phyloP scores from a whole-genome alignment of 2,329 filamentous ascomycete species.

The Cordyceps fumosorosea region DNA sequence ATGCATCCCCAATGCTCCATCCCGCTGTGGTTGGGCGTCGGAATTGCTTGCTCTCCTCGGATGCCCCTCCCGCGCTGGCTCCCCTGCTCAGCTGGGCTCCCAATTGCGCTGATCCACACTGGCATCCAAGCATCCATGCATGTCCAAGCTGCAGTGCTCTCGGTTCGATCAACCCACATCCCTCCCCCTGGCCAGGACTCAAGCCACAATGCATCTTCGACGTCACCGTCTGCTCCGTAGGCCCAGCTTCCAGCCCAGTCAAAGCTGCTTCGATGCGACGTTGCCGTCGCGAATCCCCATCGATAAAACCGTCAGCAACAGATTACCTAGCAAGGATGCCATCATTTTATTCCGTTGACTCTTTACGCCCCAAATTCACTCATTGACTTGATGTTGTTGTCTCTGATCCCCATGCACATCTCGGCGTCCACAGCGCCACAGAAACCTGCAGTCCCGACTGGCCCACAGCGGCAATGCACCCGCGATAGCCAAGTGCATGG shows the following conservation, averaged over 20 bases:
- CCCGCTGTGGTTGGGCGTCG: background rate
- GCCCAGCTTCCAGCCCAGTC: background rate
- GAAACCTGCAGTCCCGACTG: background rate
- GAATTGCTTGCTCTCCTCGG: background rate
- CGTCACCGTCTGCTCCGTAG: background rate
- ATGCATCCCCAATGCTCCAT: too few species aligned
- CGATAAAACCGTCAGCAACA: background rate
- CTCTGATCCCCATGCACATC: background rate
- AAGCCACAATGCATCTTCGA: slow-evolving; percentile 4
- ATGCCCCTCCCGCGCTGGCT: background rate
- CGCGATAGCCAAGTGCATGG: background rate
- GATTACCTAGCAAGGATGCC: background rate
- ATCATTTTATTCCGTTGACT: background rate
- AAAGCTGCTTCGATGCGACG: background rate
- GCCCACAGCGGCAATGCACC: background rate
- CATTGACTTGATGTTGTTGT: background rate
- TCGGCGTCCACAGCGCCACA: slow-evolving; percentile 1
- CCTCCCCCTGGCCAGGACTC: background rate
- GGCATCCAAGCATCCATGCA: background rate
- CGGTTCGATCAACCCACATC: slow-evolving; percentile 2
- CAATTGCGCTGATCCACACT: slow-evolving; percentile 3
- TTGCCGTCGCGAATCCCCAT: background rate
- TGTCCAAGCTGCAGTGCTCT: background rate
- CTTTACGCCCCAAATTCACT: background rate
- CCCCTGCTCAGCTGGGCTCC: slow-evolving; percentile 10